These are phyloP conservation scores for Paradendryphiella salina DNA, from an alignment of 2,329 filamentous ascomycete species.

Conservation along the genomic window DNA sequence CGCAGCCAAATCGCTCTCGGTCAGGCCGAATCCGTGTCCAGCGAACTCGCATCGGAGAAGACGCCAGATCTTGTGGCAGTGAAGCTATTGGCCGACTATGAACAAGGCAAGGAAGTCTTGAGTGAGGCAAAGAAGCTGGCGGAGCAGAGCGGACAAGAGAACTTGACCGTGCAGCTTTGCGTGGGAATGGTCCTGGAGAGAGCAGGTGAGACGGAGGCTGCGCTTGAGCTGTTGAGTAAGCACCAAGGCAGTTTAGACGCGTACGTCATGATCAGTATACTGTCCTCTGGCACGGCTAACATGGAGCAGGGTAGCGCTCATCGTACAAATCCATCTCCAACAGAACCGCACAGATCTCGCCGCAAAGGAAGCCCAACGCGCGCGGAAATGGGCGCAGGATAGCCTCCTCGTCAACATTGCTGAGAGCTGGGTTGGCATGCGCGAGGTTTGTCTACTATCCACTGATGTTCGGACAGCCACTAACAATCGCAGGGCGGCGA, in stretches of 20 bases:
- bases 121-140: conserved; percentile 72
- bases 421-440: conserved; percentile 90
- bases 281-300: conserved; percentile 5
- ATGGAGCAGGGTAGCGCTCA: conserved; percentile 72
- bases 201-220: conserved; percentile 81
- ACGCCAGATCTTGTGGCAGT: conserved; percentile 75
- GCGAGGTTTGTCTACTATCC: conserved; percentile 65
- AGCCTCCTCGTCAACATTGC: conserved; percentile 90
- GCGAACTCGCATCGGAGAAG: conserved; percentile 66
- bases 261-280: conserved; percentile 51
- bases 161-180: conserved; percentile 77
- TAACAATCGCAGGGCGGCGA: conserved; percentile 71
- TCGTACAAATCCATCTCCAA: conserved; percentile 87
- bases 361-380: conserved; percentile 81
- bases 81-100: conserved; percentile 71
- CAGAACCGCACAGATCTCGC: conserved; percentile 92
- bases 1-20: conserved; percentile 83
- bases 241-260: conserved; percentile 81
- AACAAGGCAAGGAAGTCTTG: conserved; percentile 44
- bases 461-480: conserved; percentile 26
- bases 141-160: conserved; percentile 65
- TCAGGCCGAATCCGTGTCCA: conserved; percentile 72
- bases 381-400: conserved; percentile 93
- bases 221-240: conserved; percentile 74
- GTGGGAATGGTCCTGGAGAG: conserved; percentile 81